phyloP scores from a whole-genome alignment of 306 rosid genomes.

The Alnus glutinosa region DNA sequence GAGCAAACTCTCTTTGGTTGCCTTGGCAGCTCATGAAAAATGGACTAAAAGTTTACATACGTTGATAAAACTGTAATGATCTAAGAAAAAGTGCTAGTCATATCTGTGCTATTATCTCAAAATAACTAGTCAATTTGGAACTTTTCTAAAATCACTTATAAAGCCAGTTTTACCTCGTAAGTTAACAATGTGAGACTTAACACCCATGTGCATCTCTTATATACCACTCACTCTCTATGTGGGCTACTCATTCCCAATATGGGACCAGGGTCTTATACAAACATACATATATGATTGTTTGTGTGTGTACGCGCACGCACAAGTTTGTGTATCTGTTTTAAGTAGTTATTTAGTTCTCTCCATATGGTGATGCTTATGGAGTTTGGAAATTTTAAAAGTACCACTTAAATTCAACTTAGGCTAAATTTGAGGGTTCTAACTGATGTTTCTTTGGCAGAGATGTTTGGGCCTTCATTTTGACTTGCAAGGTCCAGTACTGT shows the following conservation, averaged over 20 bases:
- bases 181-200: too few relatives aligned
- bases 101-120: too few relatives aligned
- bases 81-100: too few relatives aligned
- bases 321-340: not conserved
- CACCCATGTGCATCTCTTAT: too few relatives aligned
- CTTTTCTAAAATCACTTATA: too few relatives aligned
- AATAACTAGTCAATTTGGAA: too few relatives aligned
- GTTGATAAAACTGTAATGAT: too few relatives aligned
- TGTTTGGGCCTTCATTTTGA: slow-evolving; percentile 91
- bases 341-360: slow-evolving; percentile 12
- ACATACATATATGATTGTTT: not conserved
- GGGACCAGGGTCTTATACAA: too few relatives aligned
- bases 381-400: slow-evolving; percentile 16
- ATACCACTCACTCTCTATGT: too few relatives aligned
- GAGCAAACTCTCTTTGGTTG: not conserved
- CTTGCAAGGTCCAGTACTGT: slow-evolving; percentile 86
- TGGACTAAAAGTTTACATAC: not conserved
- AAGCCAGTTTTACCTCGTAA: too few relatives aligned
- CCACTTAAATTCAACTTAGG: slow-evolving; percentile 18
- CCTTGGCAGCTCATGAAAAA: not conserved
- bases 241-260: too few relatives aligned
- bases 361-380: slow-evolving; percentile 23
- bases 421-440: slow-evolving; percentile 21
- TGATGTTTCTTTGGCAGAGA: slow-evolving; percentile 65
- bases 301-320: not conserved